Evolutionary conservation across 352 stramenopile species (phyloP).

Genomic region (Phytophthora ramorum): DNA sequence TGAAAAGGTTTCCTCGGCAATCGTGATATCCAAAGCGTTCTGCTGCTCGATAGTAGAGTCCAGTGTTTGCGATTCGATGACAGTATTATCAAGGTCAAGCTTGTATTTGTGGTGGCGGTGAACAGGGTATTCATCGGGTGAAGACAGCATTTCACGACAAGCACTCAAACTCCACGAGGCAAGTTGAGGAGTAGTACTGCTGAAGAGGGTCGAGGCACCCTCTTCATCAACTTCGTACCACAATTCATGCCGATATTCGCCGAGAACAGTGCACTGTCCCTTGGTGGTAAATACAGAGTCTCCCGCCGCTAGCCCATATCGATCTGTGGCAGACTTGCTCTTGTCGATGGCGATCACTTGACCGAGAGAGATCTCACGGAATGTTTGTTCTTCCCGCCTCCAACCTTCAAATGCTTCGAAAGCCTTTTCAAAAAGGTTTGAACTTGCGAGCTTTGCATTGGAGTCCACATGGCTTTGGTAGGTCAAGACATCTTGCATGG

Average conservation of each 20-base stretch:
- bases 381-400: conserved; percentile 30
- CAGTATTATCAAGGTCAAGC: conserved; percentile 11
- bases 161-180: conserved; percentile 57
- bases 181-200: conserved; percentile 10
- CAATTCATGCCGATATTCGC: conserved; percentile 65
- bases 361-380: conserved; percentile 45
- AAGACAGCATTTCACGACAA: conserved; percentile 55
- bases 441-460: neutral
- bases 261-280: conserved; percentile 67
- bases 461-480: conserved; percentile 22
- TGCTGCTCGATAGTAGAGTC: conserved; percentile 1
- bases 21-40: neutral
- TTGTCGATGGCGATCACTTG: conserved; percentile 47
- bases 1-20: conserved; percentile 10
- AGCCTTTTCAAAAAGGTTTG: conserved; percentile 32
- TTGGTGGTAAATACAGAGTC: conserved; percentile 71
- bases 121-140: conserved; percentile 53
- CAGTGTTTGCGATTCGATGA: neutral
- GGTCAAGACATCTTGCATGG: conserved; percentile 35
- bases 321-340: conserved; percentile 26
- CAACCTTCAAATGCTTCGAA: conserved; percentile 42
- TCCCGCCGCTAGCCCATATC: conserved; percentile 51
- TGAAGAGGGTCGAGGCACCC: conserved; percentile 12
- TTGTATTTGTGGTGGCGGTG: conserved; percentile 39
- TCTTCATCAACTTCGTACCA: conserved; percentile 66